phyloP scores from a whole-genome alignment of 768 basidiomycete species.

The Boletus insuetus region DNA sequence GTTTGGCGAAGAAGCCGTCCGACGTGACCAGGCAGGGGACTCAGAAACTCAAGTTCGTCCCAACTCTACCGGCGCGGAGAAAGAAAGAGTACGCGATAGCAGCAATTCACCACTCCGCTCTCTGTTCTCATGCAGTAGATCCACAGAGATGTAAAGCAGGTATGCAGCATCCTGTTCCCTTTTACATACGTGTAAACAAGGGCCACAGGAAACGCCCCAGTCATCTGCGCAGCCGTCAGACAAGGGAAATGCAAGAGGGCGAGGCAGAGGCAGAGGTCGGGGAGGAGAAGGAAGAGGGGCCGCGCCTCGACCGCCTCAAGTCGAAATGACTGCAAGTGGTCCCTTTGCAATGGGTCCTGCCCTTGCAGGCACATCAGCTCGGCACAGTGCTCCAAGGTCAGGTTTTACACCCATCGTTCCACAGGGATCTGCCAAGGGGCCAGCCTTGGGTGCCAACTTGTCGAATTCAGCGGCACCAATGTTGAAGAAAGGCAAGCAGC shows the following conservation, averaged over 20 bases:
- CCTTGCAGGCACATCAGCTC: constrained; percentile 53
- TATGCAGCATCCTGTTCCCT: constrained; percentile 31
- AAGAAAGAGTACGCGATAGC: constrained; percentile 70
- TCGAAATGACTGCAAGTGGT: constrained; percentile 82
- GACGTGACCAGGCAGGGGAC: constrained; percentile 75
- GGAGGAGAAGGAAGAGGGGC: constrained; percentile 52
- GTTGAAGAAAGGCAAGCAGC: constrained; percentile 44
- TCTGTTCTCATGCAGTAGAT: constrained; percentile 14
- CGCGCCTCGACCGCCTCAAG: constrained; percentile 44
- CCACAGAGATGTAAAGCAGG: constrained; percentile 62
- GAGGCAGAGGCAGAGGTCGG: constrained; percentile 49
- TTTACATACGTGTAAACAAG: constrained; percentile 2
- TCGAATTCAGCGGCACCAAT: constrained; percentile 50
- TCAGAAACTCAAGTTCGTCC: constrained; percentile 78
- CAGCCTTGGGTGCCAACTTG: constrained; percentile 48
- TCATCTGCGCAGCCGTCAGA: constrained; percentile 33
- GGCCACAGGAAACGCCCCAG: constrained; percentile 47
- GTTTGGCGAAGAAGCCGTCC: constrained; percentile 65
- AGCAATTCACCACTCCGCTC: not conserved
- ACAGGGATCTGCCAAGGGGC: constrained; percentile 33
- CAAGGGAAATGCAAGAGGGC: constrained; percentile 44
- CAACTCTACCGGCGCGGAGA: constrained; percentile 69
- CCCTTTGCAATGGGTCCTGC: constrained; percentile 87
- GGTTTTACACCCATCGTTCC: constrained; percentile 53
- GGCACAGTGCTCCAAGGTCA: constrained; percentile 51